These are phyloP conservation scores for Xylaria palmicola DNA, from an alignment of 495 filamentous ascomycete genomes.

Conservation along the genomic window DNA sequence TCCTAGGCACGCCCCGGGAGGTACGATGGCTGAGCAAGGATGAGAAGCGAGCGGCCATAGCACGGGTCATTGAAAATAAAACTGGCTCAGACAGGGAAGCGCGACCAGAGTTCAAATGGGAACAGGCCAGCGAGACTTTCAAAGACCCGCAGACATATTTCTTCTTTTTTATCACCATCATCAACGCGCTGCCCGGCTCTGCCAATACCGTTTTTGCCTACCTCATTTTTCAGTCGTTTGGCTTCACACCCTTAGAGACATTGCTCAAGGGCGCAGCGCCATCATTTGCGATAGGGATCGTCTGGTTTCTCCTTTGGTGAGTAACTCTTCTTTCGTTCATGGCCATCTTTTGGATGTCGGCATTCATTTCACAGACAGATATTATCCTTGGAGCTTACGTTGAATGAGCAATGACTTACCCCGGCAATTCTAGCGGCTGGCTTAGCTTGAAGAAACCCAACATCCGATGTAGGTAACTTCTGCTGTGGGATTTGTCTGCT, in stretches of 20 bases:
- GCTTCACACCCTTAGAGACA: conserved; percentile 25
- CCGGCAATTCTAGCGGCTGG: no score
- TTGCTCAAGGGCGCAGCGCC: conserved; percentile 10
- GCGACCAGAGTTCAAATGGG: conserved; percentile 28
- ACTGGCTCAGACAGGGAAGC: conserved; percentile 24
- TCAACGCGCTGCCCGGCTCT: conserved; percentile 36
- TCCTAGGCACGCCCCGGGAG: conserved; percentile 33
- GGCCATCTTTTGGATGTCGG: no score
- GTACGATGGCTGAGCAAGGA: conserved; percentile 31
- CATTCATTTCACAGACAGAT: no score
- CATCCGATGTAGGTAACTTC: neutral
- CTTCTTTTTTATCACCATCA: conserved; percentile 37
- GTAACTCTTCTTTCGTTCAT: no score
- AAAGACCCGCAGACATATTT: conserved; percentile 22
- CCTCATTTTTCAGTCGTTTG: conserved; percentile 44
- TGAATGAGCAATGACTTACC: no score
- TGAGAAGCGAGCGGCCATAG: conserved; percentile 32
- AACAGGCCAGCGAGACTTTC: conserved; percentile 29
- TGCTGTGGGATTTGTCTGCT: neutral
- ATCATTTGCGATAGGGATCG: neutral
- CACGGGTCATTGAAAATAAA: conserved; percentile 29
- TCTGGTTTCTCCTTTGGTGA: conserved; percentile 12
- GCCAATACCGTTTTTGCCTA: conserved; percentile 40
- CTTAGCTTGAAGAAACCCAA: neutral
- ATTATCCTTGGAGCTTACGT: no score